Evolutionary conservation across 2,329 filamentous ascomycete genomes (phyloP), one percentile per base, ranked within the genome.

Genomic region (Fusarium robinianum): DNA sequence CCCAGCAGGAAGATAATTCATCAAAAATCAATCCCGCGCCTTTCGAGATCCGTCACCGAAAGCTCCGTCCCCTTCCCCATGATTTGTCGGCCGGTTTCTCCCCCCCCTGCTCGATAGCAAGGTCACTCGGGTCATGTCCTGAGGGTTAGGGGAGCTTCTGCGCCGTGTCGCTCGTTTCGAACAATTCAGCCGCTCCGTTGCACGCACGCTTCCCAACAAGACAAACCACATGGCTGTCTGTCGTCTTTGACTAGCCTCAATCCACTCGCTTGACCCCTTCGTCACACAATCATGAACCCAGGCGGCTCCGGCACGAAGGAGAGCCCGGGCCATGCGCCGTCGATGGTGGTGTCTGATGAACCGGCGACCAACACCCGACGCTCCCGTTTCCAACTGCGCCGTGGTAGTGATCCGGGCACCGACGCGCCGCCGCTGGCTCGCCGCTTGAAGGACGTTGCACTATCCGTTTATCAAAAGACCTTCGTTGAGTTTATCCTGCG

Each of bases 401-500:
- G n/a, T n/a, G n/a, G 36, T n/a, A 46, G 48, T 35, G 42, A 52
- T 23, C 38, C 46, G 25, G 25, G 39, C 3, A 25, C 18, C 12
- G 31, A 49, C 21, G 36, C 44, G 10, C 44, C 25, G 9, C 40
- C 57, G 27, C 38, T 60, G 30, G 33, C 30, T 25, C 49, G 45
- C 36, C 62, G 57, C 12, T 24, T 66, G 16, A 54, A 53, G 26
- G 32, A 55, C 41, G 53, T 39, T 11, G 51, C 55, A 12, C 41
- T 39, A 18, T 33, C 46, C 5, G 21, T 65, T 15, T 75, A 74
- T 46, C 67, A 68, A 37, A 67, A 60, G 45, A 63, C 68, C 37
- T 53, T 78, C 19, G 62, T 74, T 48, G 69, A 78, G 49, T 64
- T 76, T 18, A 66, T 87, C 21, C 65, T 86, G n/a, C 75, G 80